Evolutionary conservation across 2,329 filamentous ascomycete genomes (phyloP), one percentile per base, ranked within the genome.

Genomic region (Exophiala sideris): DNA sequence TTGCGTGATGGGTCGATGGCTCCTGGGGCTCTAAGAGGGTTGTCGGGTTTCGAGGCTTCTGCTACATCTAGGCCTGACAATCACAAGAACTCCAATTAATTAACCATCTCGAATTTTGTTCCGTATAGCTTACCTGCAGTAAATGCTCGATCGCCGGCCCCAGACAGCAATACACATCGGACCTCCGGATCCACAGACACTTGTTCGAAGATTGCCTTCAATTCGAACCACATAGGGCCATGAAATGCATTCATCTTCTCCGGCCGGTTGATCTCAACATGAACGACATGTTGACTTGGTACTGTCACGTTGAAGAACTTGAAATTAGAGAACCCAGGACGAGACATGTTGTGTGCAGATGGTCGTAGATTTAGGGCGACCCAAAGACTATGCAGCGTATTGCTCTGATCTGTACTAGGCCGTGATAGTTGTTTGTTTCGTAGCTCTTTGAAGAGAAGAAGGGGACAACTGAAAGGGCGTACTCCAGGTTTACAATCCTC

Each of bases 211-310:
- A 95, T 78, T 10, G 71, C 66, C 51, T 84, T 82, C 59, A 96
- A 79, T 74, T 95, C 90, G 49, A 86, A 76, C 90, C 91, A 96
- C 84, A 96, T 92, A 50, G 73, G 75, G 69, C 89, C 84, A 62
- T 84, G 80, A 71, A 96, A 96, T 60, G 91, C 85, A 71, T 97
- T 97, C 70, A 96, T 76, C 76, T 95, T 96, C 62, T 83, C 72
- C 1, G 91, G 84, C 1, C 91, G 83, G 76, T 95, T 91, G 73
- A 95, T 95, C 73, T 96, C 87, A 55, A 97, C 87, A 69, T 95
- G 89, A n/a, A 86, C 88, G 45, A 96, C 86, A 74, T 84, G 84
- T 66, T 86, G 79, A 35, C 74, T 66, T 0, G 91, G 89, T 39
- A 84, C 84, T n/a, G 81, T 83, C 63, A 95, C 78, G 61, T 84